These are phyloP conservation scores for Nicotiana otophora DNA, from an alignment of 257 asterid genomes.

Conservation along the genomic window DNA sequence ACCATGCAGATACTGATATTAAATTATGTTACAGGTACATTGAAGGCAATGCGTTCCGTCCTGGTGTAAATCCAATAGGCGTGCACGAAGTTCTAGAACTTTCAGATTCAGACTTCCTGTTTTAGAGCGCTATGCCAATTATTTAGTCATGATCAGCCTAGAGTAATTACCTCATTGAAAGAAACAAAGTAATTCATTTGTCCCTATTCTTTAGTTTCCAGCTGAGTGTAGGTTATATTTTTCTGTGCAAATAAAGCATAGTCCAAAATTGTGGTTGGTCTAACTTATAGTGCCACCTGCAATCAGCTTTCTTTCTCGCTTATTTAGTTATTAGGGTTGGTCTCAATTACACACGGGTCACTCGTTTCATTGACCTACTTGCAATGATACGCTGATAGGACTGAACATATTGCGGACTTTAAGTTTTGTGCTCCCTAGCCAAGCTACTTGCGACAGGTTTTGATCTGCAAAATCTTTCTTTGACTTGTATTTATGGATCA, in stretches of 20 bases:
- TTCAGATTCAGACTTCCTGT: constrained; percentile 60
- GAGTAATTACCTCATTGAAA: neutral
- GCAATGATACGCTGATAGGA: too few species aligned
- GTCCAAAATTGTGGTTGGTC: neutral
- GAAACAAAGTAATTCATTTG: neutral
- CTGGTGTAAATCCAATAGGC: constrained; percentile 75
- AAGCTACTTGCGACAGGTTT: too few species aligned
- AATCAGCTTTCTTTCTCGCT: neutral
- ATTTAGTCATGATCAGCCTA: neutral
- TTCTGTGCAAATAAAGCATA: neutral
- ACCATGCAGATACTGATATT: neutral
- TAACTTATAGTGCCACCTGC: too few species aligned
- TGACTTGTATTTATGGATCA: neutral
- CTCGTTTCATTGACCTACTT: too few species aligned
- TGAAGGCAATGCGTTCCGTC: constrained; percentile 76
- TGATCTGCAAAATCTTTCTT: neutral
- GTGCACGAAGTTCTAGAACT: constrained; percentile 77
- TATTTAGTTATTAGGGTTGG: too few species aligned
- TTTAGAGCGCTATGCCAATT: constrained; percentile 25
- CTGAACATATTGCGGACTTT: too few species aligned
- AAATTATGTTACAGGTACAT: constrained; percentile 49
- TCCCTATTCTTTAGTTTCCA: neutral
- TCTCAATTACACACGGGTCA: too few species aligned
- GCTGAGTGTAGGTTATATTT: neutral
- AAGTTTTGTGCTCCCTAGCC: too few species aligned